These are phyloP conservation scores for Seiridium cupressi DNA, from an alignment of 2,329 filamentous ascomycete species.

Conservation along the genomic window DNA sequence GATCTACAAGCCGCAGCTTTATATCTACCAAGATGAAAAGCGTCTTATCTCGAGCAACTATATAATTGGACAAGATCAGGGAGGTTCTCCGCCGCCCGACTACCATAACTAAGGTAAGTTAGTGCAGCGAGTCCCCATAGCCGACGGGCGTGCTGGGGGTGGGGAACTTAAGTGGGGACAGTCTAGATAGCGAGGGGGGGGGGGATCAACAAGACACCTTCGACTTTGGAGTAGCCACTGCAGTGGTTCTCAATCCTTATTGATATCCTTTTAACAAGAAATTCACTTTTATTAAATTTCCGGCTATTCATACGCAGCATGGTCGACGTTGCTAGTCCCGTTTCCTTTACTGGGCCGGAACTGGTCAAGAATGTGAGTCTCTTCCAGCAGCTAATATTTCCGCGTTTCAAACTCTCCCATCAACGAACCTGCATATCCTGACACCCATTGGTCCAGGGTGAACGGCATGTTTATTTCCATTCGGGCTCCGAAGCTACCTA, in stretches of 20 bases:
- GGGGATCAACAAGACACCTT: too few relatives aligned
- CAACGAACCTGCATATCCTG: neutral
- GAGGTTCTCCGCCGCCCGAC: neutral
- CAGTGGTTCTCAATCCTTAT: too few relatives aligned
- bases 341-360: neutral
- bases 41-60: neutral
- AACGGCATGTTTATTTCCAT: constrained; percentile 28
- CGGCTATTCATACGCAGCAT: neutral
- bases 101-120: neutral
- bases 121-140: neutral
- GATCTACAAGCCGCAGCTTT: too few relatives aligned
- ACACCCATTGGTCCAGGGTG: constrained; percentile 9
- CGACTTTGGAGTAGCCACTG: too few relatives aligned
- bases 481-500: constrained; percentile 29
- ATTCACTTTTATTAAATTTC: too few relatives aligned
- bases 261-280: too few relatives aligned
- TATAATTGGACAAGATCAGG: neutral
- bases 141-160: neutral
- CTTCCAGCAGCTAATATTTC: neutral
- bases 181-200: too few relatives aligned
- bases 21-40: neutral
- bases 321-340: neutral
- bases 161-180: neutral
- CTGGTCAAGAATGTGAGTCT: neutral
- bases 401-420: neutral